Conservation (phyloP, 495 filamentous ascomycete species). For the Podospora tetraspora region DNA sequence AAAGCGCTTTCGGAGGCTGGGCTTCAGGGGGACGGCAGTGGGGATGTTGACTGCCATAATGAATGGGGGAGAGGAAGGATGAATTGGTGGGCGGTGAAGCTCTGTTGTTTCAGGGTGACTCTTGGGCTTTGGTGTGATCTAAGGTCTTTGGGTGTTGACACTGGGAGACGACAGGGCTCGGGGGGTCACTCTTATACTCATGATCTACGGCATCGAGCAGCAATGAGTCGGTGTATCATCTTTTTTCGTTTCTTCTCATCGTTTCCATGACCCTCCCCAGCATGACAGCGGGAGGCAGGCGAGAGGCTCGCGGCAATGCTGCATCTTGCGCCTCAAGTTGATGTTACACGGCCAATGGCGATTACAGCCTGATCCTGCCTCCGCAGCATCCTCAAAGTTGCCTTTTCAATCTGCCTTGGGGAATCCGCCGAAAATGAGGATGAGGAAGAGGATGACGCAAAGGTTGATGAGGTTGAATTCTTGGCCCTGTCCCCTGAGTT, state of each 20-base stretch:
- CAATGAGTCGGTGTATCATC: not conserved
- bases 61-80: not conserved
- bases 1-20: slow-evolving; percentile 16
- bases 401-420: not conserved
- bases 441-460: not conserved
- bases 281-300: not conserved
- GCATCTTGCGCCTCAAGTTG: not conserved
- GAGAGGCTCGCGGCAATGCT: not conserved
- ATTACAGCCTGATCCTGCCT: not conserved
- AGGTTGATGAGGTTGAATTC: not conserved
- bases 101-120: not conserved
- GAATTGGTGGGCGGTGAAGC: too few species aligned
- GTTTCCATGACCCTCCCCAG: not conserved
- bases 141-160: not conserved
- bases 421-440: not conserved
- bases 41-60: slow-evolving; percentile 1
- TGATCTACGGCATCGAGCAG: not conserved
- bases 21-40: not conserved
- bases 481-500: not conserved
- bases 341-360: not conserved
- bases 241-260: not conserved
- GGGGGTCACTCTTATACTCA: not conserved
- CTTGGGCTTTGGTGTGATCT: not conserved
- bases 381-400: not conserved
- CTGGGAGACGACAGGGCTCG: not conserved